phyloP scores from a whole-genome alignment of 495 filamentous ascomycete genomes.

The Daldinia childiae region DNA sequence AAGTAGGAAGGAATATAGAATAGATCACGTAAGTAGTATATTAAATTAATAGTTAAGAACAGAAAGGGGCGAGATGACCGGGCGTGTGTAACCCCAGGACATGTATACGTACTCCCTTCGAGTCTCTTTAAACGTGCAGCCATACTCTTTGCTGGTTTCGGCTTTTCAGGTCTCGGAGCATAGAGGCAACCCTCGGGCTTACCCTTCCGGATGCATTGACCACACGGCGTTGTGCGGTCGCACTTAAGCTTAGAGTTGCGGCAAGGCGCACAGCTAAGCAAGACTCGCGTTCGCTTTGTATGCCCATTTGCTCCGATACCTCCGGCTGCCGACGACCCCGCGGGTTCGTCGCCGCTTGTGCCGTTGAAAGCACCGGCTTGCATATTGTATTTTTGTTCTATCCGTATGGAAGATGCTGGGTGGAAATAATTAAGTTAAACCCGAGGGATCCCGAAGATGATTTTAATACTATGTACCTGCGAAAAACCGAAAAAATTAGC shows the following conservation, averaged over 20 bases:
- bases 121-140: conserved; percentile 62
- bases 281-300: conserved; percentile 50
- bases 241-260: conserved; percentile 57
- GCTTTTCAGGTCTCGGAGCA: conserved; percentile 54
- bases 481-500: background rate
- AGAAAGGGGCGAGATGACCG: background rate
- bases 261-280: conserved; percentile 55
- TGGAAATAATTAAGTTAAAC: background rate
- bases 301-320: conserved; percentile 16
- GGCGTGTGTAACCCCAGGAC: background rate
- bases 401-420: background rate
- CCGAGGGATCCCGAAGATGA: background rate
- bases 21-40: background rate
- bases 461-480: background rate
- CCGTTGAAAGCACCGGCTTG: conserved; percentile 7
- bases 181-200: conserved; percentile 55
- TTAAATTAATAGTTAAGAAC: background rate
- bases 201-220: conserved; percentile 58
- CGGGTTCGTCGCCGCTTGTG: background rate
- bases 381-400: conserved; percentile 14
- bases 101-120: conserved; percentile 51
- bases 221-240: conserved; percentile 47
- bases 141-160: conserved; percentile 54
- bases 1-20: too few relatives aligned
- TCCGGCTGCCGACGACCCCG: background rate